Evolutionary conservation across 176 grass and related monocot genomes (phyloP).

Genomic region (Bolboschoenus planiculmis): DNA sequence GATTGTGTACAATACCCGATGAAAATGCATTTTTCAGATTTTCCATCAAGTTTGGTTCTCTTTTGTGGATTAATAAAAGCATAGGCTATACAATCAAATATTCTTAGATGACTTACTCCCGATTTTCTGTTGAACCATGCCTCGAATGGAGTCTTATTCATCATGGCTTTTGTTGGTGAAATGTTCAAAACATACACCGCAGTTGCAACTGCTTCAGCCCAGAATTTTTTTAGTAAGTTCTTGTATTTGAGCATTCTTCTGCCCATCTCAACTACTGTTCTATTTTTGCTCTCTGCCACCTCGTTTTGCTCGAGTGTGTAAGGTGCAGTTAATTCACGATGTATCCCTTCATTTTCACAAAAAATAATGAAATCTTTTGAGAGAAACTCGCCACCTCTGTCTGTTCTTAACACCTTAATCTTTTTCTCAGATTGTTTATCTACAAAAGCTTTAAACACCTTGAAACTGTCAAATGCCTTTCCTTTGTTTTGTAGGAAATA

Average conservation of each 20-base stretch:
- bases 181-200: not conserved
- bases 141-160: not conserved
- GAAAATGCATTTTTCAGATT: slow-evolving; percentile 11
- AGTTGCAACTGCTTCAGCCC: not conserved
- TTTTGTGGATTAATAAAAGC: not conserved
- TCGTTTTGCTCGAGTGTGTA: slow-evolving; percentile 7
- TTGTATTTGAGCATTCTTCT: not conserved
- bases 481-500: not conserved
- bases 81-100: slow-evolving; percentile 8
- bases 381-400: not conserved
- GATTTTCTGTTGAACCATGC: not conserved
- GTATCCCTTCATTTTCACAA: not conserved
- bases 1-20: not conserved
- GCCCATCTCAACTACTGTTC: not conserved
- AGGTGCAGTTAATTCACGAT: not conserved
- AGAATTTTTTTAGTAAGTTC: not conserved
- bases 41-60: not conserved
- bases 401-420: not conserved
- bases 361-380: not conserved
- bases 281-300: not conserved
- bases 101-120: not conserved
- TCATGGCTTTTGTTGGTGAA: not conserved
- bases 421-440: not conserved
- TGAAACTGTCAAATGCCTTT: not conserved
- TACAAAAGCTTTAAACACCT: not conserved